These are phyloP conservation scores for Triticum aestivum DNA, from an alignment of 176 grass and related monocot species.

Conservation along the genomic window IWGSC_CS_RefSeq_v2.1 NC_057807.1:260083068-260083567, in stretches of 20 bases:
- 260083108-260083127: neutral
- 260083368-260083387: neutral
- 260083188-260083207: neutral
- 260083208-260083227: neutral
- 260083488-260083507: slow-evolving; percentile 64
- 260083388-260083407: neutral
- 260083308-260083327: neutral
- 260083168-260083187: neutral
- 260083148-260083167: neutral
- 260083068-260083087: neutral
- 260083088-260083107: neutral
- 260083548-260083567: slow-evolving; percentile 59
- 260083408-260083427: slow-evolving; percentile 1
- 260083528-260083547: slow-evolving; percentile 86
- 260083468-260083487: slow-evolving; percentile 73
- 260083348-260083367: neutral
- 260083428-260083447: slow-evolving; percentile 40
- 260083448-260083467: slow-evolving; percentile 66
- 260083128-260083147: neutral
- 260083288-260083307: neutral
- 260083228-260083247: neutral
- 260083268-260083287: neutral
- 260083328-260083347: neutral
- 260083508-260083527: slow-evolving; percentile 69
- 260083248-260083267: neutral